Evolutionary conservation across 192 early-diverging fungal species (phyloP).

Genomic region (Pilaira anomala): DNA sequence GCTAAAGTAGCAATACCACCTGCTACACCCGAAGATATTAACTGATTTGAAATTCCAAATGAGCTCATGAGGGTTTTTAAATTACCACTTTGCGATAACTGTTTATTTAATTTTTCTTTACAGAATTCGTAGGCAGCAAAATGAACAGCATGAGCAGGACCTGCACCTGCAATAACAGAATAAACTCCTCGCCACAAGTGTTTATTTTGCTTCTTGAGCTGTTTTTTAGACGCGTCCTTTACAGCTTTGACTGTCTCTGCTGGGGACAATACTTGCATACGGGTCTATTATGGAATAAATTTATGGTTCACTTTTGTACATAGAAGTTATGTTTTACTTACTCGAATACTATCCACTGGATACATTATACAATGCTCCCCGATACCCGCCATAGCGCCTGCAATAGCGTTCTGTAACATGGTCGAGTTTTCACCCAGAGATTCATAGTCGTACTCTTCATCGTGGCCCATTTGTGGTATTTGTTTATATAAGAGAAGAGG

Average conservation of each 20-base stretch:
- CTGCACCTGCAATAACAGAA: constrained; percentile 88
- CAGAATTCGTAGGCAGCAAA: constrained; percentile 92
- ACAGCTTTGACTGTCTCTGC: constrained; percentile 39
- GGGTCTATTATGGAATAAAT: not conserved
- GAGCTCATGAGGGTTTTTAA: constrained; percentile 34
- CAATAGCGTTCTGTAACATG: constrained; percentile 76
- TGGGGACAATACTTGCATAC: constrained; percentile 12
- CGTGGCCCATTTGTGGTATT: constrained; percentile 9
- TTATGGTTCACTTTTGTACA: too few relatives aligned
- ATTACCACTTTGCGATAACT: constrained; percentile 3
- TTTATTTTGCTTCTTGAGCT: constrained; percentile 8
- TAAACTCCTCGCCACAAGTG: constrained; percentile 90
- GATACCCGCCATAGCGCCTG: constrained; percentile 94
- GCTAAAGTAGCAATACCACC: constrained; percentile 85
- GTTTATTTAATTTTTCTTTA: constrained; percentile 62
- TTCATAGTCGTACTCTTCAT: constrained; percentile 78
- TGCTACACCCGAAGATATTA: constrained; percentile 67
- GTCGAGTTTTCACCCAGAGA: constrained; percentile 75
- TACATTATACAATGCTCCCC: constrained; percentile 95
- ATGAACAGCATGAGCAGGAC: constrained; percentile 93
- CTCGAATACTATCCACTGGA: constrained; percentile 92
- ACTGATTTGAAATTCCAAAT: constrained; percentile 42
- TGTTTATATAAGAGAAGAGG: not conserved
- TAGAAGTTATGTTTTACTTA: constrained; percentile 35
- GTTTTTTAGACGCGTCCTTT: constrained; percentile 62